Evolutionary conservation across 2,329 filamentous ascomycete genomes (phyloP), one percentile per base, ranked within the genome.

Genomic region (Cylindrodendrum hubeiense): DNA sequence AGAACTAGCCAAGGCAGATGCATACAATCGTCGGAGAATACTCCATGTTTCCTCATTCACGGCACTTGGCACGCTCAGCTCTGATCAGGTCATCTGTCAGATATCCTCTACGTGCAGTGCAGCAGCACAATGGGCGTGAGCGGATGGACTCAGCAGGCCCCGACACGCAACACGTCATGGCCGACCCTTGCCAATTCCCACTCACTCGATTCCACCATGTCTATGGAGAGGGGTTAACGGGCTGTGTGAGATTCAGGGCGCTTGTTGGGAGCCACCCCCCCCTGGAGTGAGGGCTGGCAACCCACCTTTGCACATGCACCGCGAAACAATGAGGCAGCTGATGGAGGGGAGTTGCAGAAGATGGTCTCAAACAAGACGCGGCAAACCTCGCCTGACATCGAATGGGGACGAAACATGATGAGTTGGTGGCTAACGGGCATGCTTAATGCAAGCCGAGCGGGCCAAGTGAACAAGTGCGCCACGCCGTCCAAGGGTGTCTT

Each of bases 201-300:
- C 54, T 66, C 47, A 49, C 58, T 52, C 37, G 30, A 43, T 39
- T 56, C 58, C 34, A 55, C 50, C 52, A 57, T 26, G 37, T 33
- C 54, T 22, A 24, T 47, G 37, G 19, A 44, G 33, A 49, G 57
- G 57, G 66, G 53, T 62, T 68, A 67, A 61, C 59, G 33, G 60
- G 60, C 55, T 69, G 71, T 73, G 71, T 66, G 71, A 68, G 60
- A 59, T 68, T 70, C 68, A 71, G 71, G 71, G 71, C 64, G 70
- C 68, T 70, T 73, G 69, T 39, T 60, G 47, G 58, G 59, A 49
- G 44, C 47, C 24, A 28, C 64, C 67, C 19, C 67, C 58, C 68
- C 63, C 56, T 61, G 57, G 53, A 49, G 39, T 60, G 33, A 19
- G 41, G 51, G 44, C 44, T 57, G 64, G 58, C 60, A 60, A 61